These are phyloP conservation scores for Saccharum spontaneum DNA, from an alignment of 176 grass and related monocot genomes.

Conservation along the genomic window DNA sequence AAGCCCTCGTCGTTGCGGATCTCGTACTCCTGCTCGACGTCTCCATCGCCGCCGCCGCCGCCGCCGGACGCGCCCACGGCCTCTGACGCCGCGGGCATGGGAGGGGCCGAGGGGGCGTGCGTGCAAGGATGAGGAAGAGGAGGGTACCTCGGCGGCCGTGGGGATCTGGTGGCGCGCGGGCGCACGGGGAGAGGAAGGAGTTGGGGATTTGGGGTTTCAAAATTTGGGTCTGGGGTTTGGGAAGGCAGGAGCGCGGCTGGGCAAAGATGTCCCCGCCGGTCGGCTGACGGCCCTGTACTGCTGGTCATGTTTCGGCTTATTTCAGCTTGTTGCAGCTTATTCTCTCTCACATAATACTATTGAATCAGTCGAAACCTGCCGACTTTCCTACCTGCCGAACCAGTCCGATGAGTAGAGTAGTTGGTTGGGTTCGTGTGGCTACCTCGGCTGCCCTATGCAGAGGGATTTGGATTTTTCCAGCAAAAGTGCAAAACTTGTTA, in stretches of 20 bases:
- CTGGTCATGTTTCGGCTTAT: too few relatives aligned
- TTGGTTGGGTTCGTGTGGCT: too few relatives aligned
- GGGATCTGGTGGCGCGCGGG: background rate
- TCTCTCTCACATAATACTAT: too few relatives aligned
- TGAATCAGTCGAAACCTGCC: too few relatives aligned
- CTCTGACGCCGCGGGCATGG: background rate
- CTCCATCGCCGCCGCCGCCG: background rate
- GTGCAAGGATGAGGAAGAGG: background rate
- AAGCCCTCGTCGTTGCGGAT: slow-evolving; percentile 57
- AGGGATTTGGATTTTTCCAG: too few relatives aligned
- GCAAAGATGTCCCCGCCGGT: too few relatives aligned
- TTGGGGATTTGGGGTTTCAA: background rate
- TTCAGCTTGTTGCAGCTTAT: too few relatives aligned
- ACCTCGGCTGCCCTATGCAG: too few relatives aligned
- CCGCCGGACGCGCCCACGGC: slow-evolving; percentile 7
- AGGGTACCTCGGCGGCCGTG: background rate
- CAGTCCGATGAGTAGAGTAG: too few relatives aligned
- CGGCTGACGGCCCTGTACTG: too few relatives aligned
- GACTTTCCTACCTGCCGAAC: too few relatives aligned
- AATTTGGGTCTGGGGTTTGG: background rate
- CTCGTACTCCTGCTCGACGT: slow-evolving; percentile 31
- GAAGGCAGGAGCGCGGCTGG: background rate
- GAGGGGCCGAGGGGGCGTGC: background rate
- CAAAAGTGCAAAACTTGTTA: too few relatives aligned
- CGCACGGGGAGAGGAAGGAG: background rate